Conservation (phyloP, 805 yeast genomes). For the Myxozyma neglecta region DNA sequence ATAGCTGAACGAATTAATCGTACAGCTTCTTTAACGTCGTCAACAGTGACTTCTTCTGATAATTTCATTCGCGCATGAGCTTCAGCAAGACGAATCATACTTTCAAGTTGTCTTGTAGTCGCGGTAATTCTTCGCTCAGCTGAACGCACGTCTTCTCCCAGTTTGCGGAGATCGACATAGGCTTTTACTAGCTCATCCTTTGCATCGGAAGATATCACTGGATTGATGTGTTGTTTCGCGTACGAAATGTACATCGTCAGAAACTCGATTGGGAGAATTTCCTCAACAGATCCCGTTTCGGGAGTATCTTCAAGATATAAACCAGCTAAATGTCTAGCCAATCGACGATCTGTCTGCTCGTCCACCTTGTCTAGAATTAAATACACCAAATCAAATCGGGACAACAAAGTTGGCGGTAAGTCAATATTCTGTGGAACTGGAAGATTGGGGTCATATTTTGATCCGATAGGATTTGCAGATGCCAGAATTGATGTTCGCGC, state of each 20-base stretch:
- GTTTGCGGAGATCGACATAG: constrained; percentile 89
- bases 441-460: constrained; percentile 89
- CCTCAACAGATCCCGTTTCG: constrained; percentile 63
- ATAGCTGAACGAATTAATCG: constrained; percentile 90
- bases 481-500: constrained; percentile 96
- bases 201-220: constrained; percentile 77
- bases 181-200: constrained; percentile 80
- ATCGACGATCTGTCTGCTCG: constrained; percentile 74
- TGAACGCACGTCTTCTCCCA: constrained; percentile 87
- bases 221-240: constrained; percentile 82
- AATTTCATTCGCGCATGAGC: constrained; percentile 98
- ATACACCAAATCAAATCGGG: constrained; percentile 93
- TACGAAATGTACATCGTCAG: constrained; percentile 87
- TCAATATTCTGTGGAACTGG: constrained; percentile 96
- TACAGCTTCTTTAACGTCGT: constrained; percentile 91
- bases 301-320: constrained; percentile 90
- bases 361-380: constrained; percentile 90
- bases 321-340: constrained; percentile 86
- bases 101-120: constrained; percentile 93
- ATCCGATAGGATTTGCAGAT: constrained; percentile 95
- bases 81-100: constrained; percentile 88
- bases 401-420: constrained; percentile 90
- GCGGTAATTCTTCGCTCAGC: constrained; percentile 94
- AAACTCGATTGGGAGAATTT: constrained; percentile 80
- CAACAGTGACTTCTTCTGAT: constrained; percentile 63